Evolutionary conservation across 176 grass and related monocot genomes (phyloP), one percentile per base, ranked within the genome.

Genomic region (Miscanthus lutarioriparius): DNA sequence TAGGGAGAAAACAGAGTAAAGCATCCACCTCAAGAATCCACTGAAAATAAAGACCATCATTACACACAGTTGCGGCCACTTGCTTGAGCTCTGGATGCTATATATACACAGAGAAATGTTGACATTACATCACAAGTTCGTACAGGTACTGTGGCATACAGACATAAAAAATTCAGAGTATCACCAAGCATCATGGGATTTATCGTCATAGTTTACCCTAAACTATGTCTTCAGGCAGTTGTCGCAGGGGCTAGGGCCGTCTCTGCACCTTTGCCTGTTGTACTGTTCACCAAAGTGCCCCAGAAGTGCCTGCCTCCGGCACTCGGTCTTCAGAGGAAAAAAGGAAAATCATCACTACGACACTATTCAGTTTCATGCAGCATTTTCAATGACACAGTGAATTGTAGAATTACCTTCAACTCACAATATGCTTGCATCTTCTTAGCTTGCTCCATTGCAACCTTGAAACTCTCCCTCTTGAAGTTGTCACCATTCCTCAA

Each of bases 401-500:
- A 32, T 20, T 3, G 26, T n/a, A 73, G 41, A 75, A 28, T 79
- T 95, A 98, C 96, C 93, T 93, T 98, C 13, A 98, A 68, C 87
- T 98, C 93, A 19, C 96, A 98, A 35, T 95, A 95, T 33, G 82
- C 74, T 78, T 89, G 89, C 91, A 98, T 98, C 87, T 95, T 98
- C 85, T 89, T 98, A 48, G 96, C 96, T 83, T 98, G 93, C 71
- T 81, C 89, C 96, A 98, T 98, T 7, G 89, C 83, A 28, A 23
- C 64, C 77, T 89, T 95, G 78, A 98, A 98, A 63, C 77, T 93
- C 12, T 86, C 83, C 4, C 83, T 95, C 48, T 89, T 95, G 70
- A 80, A 88, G 58, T 92, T 79, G 39, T 11, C 44, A 0, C 44
- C 86, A 49, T 76, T 92, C 62, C 96, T 91, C 77, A 95, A 39